A percentile compares a stretch with the other conserved stretches of the same genome.
Conservation (phyloP, 2,329 filamentous ascomycete species). For the Trichoderma afroharzianum region DNA sequence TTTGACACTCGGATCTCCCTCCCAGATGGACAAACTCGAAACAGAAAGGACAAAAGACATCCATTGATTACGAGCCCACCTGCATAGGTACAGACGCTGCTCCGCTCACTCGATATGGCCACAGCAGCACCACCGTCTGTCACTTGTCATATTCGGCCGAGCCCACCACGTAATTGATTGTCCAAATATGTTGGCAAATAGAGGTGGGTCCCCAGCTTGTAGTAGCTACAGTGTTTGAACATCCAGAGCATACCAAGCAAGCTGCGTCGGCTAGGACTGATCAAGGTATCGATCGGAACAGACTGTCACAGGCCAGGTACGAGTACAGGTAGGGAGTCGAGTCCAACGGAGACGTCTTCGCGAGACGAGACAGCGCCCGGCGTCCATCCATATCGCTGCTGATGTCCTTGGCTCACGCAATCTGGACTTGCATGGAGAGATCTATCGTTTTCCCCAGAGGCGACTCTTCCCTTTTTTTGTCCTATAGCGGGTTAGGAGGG, state of each 20-base stretch:
- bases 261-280: neutral
- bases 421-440: neutral
- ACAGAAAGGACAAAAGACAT: neutral
- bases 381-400: neutral
- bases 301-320: neutral
- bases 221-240: neutral
- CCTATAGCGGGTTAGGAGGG: neutral
- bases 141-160: slow-evolving; percentile 14
- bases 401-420: neutral
- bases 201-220: neutral
- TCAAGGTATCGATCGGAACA: neutral
- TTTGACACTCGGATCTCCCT: neutral
- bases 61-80: neutral
- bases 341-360: neutral
- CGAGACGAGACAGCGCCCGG: neutral
- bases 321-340: neutral
- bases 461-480: neutral
- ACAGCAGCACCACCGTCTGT: slow-evolving; percentile 2
- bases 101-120: neutral
- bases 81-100: neutral
- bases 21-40: neutral
- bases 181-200: neutral
- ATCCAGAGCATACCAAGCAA: neutral
- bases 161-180: slow-evolving; percentile 5
- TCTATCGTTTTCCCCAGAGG: neutral